These are phyloP conservation scores for Hymenoscyphus fructigenus DNA, from an alignment of 2,329 filamentous ascomycete species.

Conservation along the genomic window DNA sequence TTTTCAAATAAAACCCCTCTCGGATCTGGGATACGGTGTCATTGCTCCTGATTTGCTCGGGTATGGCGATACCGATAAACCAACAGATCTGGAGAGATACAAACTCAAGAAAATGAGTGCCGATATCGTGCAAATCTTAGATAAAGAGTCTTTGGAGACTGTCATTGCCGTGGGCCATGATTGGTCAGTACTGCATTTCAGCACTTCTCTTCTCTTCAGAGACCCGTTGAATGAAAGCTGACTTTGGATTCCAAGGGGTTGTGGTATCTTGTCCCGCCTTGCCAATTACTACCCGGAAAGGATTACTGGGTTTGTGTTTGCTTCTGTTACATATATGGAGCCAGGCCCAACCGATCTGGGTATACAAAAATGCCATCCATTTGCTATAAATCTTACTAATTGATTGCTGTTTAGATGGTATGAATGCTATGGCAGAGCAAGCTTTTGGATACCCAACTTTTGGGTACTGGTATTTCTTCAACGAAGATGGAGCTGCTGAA, in stretches of 20 bases:
- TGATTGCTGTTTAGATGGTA: neutral
- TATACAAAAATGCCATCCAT: neutral
- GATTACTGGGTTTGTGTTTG: slow-evolving; percentile 14
- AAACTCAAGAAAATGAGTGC: slow-evolving; percentile 32
- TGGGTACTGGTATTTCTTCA: slow-evolving; percentile 21
- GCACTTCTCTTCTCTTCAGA: neutral
- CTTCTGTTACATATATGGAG: slow-evolving; percentile 13
- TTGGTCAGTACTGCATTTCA: slow-evolving; percentile 1
- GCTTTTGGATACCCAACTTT: slow-evolving; percentile 15
- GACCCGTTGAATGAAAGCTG: neutral
- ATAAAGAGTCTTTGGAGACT: slow-evolving; percentile 21
- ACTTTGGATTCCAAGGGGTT: slow-evolving; percentile 12
- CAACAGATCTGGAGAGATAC: slow-evolving; percentile 34
- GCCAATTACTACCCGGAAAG: slow-evolving; percentile 17
- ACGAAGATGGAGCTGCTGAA: slow-evolving; percentile 17
- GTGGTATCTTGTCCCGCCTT: slow-evolving; percentile 18
- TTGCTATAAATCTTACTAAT: neutral
- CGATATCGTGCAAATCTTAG: slow-evolving; percentile 38
- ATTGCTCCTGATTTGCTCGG: slow-evolving; percentile 59
- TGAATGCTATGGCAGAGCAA: slow-evolving; percentile 15
- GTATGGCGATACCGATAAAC: slow-evolving; percentile 54
- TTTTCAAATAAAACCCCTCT: slow-evolving; percentile 43
- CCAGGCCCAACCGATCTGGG: slow-evolving; percentile 13
- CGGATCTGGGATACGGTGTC: slow-evolving; percentile 41
- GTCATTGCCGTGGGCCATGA: slow-evolving; percentile 21